phyloP scores from a whole-genome alignment of 345 rosid species.

The Cardamine chenopodiifolia region DNA sequence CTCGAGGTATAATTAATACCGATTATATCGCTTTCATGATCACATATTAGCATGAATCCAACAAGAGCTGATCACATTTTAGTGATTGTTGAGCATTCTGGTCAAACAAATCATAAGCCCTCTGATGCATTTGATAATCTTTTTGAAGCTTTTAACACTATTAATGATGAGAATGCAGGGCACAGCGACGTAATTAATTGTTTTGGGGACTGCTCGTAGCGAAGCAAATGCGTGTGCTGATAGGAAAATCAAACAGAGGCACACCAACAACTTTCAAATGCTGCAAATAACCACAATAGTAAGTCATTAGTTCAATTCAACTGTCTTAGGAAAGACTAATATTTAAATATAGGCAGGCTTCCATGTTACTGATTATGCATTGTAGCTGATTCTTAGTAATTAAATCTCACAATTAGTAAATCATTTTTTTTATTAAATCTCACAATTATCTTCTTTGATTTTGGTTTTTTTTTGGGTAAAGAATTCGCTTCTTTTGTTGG shows the following conservation, averaged over 20 bases:
- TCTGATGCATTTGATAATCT: constrained; percentile 1
- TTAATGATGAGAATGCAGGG: constrained; percentile 44
- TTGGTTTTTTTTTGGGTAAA: constrained; percentile 3
- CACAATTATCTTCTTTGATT: not conserved
- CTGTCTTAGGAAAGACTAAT: constrained; percentile 24
- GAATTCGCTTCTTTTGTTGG: not conserved
- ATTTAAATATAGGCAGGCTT: constrained; percentile 20
- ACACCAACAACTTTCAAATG: constrained; percentile 10
- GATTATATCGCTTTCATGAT: not conserved
- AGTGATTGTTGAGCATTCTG: constrained; percentile 6
- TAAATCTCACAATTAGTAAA: not conserved
- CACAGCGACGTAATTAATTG: constrained; percentile 49
- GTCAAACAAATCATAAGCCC: constrained; percentile 9
- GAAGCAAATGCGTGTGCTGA: constrained; percentile 38
- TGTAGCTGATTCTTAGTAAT: not conserved
- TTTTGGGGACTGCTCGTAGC: constrained; percentile 36
- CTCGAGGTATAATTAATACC: constrained; percentile 25
- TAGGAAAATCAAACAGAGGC: constrained; percentile 39
- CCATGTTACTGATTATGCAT: not conserved
- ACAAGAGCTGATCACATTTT: not conserved
- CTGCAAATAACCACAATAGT: constrained; percentile 8
- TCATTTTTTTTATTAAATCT: not conserved
- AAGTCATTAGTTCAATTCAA: constrained; percentile 7
- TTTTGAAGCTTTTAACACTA: constrained; percentile 2
- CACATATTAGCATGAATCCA: constrained; percentile 3